phyloP scores from a whole-genome alignment of 2,329 filamentous ascomycete genomes.

The Xylariaceae sp. region DNA sequence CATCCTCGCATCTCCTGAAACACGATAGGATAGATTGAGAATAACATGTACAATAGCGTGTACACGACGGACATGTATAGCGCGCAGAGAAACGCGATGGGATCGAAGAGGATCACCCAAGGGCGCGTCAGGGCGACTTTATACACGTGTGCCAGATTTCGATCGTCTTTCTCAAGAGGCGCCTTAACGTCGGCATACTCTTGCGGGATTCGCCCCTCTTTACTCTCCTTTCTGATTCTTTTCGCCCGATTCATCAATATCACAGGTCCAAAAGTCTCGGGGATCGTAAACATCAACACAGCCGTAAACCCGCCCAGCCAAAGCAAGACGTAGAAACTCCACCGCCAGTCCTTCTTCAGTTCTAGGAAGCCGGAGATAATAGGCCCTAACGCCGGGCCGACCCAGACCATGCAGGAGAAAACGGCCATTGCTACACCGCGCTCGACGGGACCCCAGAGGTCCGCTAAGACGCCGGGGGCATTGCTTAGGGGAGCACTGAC shows the following conservation, averaged over 20 bases:
- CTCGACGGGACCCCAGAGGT: slow-evolving; percentile 50
- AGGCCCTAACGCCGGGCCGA: slow-evolving; percentile 44
- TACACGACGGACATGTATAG: slow-evolving; percentile 53
- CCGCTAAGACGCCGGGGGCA: slow-evolving; percentile 48
- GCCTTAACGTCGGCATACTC: slow-evolving; percentile 51
- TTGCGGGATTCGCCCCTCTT: too few relatives aligned
- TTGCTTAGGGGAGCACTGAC: slow-evolving; percentile 35
- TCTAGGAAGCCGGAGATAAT: slow-evolving; percentile 55
- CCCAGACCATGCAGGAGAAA: slow-evolving; percentile 51
- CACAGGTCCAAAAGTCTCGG: slow-evolving; percentile 51
- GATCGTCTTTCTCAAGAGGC: slow-evolving; percentile 43
- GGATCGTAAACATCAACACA: slow-evolving; percentile 52
- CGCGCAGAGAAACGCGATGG: slow-evolving; percentile 49
- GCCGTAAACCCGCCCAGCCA: slow-evolving; percentile 38
- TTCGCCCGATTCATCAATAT: slow-evolving; percentile 52
- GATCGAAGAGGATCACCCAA: slow-evolving; percentile 51
- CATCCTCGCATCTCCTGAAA: slow-evolving; percentile 50
- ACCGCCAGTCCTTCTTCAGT: slow-evolving; percentile 51
- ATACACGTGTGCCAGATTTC: slow-evolving; percentile 41
- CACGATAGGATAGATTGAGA: slow-evolving; percentile 54
- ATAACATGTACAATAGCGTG: slow-evolving; percentile 53
- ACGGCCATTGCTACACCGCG: slow-evolving; percentile 52
- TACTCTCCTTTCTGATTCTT: slow-evolving; percentile 44
- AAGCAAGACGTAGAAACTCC: slow-evolving; percentile 47
- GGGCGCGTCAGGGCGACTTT: slow-evolving; percentile 50